Percentiles rank a stretch among this genome's conserved stretches.
Evolutionary conservation across 257 asterid genomes (phyloP).

Genomic region (Forsythia suspensa): DNA sequence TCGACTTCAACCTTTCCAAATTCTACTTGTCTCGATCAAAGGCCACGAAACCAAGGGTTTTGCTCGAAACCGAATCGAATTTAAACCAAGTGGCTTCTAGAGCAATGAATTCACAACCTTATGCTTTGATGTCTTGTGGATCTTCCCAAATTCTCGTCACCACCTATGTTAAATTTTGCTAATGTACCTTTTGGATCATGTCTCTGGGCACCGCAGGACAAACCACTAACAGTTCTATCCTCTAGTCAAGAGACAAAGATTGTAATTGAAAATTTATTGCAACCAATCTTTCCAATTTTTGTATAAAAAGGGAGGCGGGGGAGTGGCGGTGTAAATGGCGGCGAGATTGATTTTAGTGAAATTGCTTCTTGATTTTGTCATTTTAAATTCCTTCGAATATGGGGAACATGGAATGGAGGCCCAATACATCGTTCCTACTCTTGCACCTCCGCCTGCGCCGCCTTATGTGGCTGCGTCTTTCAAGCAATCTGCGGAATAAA

Average conservation of each 20-base stretch:
- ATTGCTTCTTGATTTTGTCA: background rate
- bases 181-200: background rate
- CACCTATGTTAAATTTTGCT: background rate
- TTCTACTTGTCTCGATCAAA: conserved; percentile 17
- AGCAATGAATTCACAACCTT: conserved; percentile 4
- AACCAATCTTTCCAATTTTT: background rate
- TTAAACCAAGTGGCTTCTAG: background rate
- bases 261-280: conserved; percentile 16
- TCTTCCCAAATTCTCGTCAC: conserved; percentile 12
- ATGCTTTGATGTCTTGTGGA: conserved; percentile 22
- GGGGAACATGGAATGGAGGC: too few relatives aligned
- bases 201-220: conserved; percentile 6
- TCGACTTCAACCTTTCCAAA: conserved; percentile 7
- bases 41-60: background rate
- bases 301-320: background rate
- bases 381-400: background rate
- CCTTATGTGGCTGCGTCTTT: too few relatives aligned
- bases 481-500: too few relatives aligned
- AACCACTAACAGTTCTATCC: conserved; percentile 12
- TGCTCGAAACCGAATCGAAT: background rate
- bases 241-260: conserved; percentile 40
- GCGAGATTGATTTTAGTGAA: background rate
- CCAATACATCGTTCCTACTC: too few relatives aligned
- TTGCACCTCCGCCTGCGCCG: too few relatives aligned
- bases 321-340: background rate